Evolutionary conservation across 1,284 basidiomycete genomes (phyloP).

Genomic region (Sparassis latifolia): DNA sequence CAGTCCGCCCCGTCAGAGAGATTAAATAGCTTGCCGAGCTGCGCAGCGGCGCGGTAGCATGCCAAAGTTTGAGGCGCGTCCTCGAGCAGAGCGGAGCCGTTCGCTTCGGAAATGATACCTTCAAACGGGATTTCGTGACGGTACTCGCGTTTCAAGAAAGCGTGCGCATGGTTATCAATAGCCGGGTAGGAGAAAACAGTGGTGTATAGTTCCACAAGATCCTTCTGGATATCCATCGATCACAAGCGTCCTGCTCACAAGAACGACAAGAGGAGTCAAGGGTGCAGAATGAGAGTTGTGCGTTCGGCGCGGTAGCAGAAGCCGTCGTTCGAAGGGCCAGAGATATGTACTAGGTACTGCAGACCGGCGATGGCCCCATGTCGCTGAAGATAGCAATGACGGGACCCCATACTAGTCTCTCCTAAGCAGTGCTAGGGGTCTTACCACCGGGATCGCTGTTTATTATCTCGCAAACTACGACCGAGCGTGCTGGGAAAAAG

Average conservation of each 20-base stretch:
- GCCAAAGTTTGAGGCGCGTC: conserved; percentile 54
- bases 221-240: conserved; percentile 14
- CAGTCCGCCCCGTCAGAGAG: conserved; percentile 40
- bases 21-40: conserved; percentile 45
- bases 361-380: no score
- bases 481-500: no score
- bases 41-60: conserved; percentile 46
- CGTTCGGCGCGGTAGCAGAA: no score
- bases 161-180: conserved; percentile 76
- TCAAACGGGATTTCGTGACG: conserved; percentile 49
- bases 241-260: neutral
- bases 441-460: no score
- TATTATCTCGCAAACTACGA: no score
- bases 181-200: conserved; percentile 31
- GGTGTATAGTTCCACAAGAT: conserved; percentile 14
- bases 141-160: conserved; percentile 44
- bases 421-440: no score
- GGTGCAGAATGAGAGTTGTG: no score
- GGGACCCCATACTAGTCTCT: no score
- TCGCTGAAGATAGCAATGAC: no score
- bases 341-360: no score
- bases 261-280: no score
- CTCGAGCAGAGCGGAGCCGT: conserved; percentile 39
- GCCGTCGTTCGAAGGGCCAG: no score
- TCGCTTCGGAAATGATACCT: conserved; percentile 58